phyloP scores from a whole-genome alignment of 192 early-diverging fungal species.

The Backusella mclennaniae region DNA sequence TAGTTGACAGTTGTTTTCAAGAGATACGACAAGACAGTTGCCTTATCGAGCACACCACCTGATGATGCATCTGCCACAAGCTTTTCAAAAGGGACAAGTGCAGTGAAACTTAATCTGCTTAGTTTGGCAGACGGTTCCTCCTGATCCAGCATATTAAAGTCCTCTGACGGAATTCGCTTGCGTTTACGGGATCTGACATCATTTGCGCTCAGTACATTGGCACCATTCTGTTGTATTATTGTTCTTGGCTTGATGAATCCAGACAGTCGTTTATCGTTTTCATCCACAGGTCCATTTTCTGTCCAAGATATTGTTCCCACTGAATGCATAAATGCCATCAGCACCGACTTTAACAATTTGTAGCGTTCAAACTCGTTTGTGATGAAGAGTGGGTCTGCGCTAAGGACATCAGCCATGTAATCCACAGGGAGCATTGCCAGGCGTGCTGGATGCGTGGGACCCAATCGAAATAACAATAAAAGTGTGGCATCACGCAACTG shows the following conservation, averaged over 20 bases:
- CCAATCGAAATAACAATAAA: slow-evolving; percentile 28
- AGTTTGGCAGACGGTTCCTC: not conserved
- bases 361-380: slow-evolving; percentile 33
- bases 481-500: slow-evolving; percentile 30
- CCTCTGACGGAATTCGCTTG: slow-evolving; percentile 30
- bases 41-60: slow-evolving; percentile 30
- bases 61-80: slow-evolving; percentile 27
- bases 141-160: not conserved
- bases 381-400: slow-evolving; percentile 34
- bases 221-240: not conserved
- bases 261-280: slow-evolving; percentile 24
- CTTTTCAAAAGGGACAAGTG: slow-evolving; percentile 31
- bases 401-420: slow-evolving; percentile 34
- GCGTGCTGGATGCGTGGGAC: slow-evolving; percentile 16
- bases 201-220: not conserved
- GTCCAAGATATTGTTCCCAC: slow-evolving; percentile 34
- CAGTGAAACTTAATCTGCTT: slow-evolving; percentile 22
- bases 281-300: slow-evolving; percentile 16
- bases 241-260: slow-evolving; percentile 17
- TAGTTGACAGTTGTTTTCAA: slow-evolving; percentile 29
- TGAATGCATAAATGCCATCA: slow-evolving; percentile 30
- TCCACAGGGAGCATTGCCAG: slow-evolving; percentile 28
- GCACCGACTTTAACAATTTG: slow-evolving; percentile 14
- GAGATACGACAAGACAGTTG: slow-evolving; percentile 26
- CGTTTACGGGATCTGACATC: slow-evolving; percentile 14